These are phyloP conservation scores for Nigrospora sphaerica DNA, from an alignment of 2,329 filamentous ascomycete genomes.

Conservation along the genomic window DNA sequence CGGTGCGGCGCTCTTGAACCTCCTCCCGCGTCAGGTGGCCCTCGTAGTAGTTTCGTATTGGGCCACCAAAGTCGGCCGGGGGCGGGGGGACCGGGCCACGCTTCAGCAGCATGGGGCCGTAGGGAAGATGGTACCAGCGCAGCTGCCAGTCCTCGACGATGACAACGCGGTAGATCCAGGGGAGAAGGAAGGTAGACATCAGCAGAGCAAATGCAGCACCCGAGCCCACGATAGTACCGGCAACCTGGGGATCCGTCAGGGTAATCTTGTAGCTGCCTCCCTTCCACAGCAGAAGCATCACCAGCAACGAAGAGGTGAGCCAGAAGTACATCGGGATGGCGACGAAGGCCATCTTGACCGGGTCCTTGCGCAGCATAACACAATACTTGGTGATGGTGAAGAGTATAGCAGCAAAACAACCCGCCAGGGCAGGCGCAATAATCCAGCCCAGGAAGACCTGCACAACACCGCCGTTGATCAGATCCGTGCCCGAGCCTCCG, in stretches of 20 bases:
- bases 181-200: constrained; percentile 46
- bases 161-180: constrained; percentile 51
- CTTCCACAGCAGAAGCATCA: constrained; percentile 56
- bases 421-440: constrained; percentile 51
- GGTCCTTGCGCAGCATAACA: constrained; percentile 46
- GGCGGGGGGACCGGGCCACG: constrained; percentile 31
- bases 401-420: constrained; percentile 43
- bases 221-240: constrained; percentile 46
- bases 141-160: constrained; percentile 56
- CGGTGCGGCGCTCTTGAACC: constrained; percentile 33
- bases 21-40: constrained; percentile 48
- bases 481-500: constrained; percentile 18
- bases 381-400: constrained; percentile 50
- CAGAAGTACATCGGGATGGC: constrained; percentile 51
- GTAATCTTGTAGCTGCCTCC: constrained; percentile 34
- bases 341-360: constrained; percentile 43
- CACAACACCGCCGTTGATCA: constrained; percentile 42
- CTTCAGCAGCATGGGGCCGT: constrained; percentile 45
- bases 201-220: constrained; percentile 43
- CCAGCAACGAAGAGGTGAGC: constrained; percentile 44
- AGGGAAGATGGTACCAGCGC: constrained; percentile 43
- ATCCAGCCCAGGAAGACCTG: constrained; percentile 56
- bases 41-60: constrained; percentile 47
- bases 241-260: constrained; percentile 39
- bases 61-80: constrained; percentile 32